Conservation (phyloP, 129 eudicot genomes). For the Apium graveolens region DNA sequence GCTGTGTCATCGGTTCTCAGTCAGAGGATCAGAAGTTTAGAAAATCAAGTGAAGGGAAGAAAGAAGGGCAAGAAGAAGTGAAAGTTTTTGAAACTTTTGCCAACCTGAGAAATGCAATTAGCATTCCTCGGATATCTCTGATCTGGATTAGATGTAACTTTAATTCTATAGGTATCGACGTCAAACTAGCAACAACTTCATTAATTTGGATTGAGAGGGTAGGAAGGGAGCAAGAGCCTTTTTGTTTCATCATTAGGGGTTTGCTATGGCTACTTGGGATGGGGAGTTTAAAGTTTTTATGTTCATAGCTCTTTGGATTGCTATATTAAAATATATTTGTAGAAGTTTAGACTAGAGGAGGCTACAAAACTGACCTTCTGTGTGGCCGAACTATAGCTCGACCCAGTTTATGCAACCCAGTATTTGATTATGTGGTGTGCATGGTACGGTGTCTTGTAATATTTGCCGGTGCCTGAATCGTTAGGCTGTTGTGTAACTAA, state of each 20-base stretch:
- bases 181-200: not conserved
- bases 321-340: not conserved
- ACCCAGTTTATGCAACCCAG: not conserved
- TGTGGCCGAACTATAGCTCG: not conserved
- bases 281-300: not conserved
- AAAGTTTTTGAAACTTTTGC: not conserved
- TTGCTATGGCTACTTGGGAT: not conserved
- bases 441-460: not conserved
- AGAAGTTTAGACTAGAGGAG: not conserved
- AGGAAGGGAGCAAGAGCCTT: not conserved
- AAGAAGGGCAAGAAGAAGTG: constrained; percentile 39
- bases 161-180: not conserved
- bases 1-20: constrained; percentile 30
- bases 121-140: no score
- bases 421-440: not conserved
- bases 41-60: constrained; percentile 37
- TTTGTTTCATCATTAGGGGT: not conserved
- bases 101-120: no score
- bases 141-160: not conserved
- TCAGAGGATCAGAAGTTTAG: constrained; percentile 40
- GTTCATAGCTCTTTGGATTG: not conserved
- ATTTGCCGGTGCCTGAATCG: not conserved
- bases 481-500: no score
- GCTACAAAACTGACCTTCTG: not conserved
- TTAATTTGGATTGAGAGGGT: not conserved